Base-by-base conservation (phyloP, 257 asterid species). In the Voacanga thouarsii region DNA sequence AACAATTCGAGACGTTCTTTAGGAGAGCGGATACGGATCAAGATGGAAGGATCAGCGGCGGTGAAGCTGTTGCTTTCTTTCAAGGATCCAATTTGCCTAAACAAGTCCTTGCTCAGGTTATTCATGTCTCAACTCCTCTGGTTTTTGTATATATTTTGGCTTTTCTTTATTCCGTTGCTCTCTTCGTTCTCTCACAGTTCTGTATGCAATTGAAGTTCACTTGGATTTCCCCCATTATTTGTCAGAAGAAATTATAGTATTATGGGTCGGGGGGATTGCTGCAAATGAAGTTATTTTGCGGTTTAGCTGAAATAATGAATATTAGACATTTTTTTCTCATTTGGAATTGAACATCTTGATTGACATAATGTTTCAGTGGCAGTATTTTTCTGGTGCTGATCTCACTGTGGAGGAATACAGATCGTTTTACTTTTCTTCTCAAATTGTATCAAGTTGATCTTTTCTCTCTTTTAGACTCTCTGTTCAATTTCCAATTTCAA, bases 1-100 rank as follows among this genome's bases (percentile, higher is more conserved):
- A 94, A 45, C 92, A 92, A 84, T 94, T 94, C 79, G 98, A 94
- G 87, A 90, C 83, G 65, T 94, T 78, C 82, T 94, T 94, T 71
- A 93, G 88, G 56, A 84, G 91, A 85, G 98, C 98, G 55, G 97
- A 94, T 90, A 83, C 88, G 93, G 96, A 94, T 91, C 97, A 90
- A 50, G 98, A 94, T 76, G 97, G 98, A 56, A 88, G 91, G 86
- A 91, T 94, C 84, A 94, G 96, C 78, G 98, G 98, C 63, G 90
- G 69, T 78, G 98, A 94, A 86, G 98, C 98, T 76, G 97, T 94
- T 75, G 63, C 81, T 51, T 92, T 94, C 80, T 87, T 94, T 45
- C 91, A 88, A 83, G 97, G 97, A 82, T 92, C 98, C 83, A 91
- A 90, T 88, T 86, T 94, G 79, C 85, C 93, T 78, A 87, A 87